phyloP scores from a whole-genome alignment of 2,329 filamentous ascomycete species.

The Venturia carpophila region DNA sequence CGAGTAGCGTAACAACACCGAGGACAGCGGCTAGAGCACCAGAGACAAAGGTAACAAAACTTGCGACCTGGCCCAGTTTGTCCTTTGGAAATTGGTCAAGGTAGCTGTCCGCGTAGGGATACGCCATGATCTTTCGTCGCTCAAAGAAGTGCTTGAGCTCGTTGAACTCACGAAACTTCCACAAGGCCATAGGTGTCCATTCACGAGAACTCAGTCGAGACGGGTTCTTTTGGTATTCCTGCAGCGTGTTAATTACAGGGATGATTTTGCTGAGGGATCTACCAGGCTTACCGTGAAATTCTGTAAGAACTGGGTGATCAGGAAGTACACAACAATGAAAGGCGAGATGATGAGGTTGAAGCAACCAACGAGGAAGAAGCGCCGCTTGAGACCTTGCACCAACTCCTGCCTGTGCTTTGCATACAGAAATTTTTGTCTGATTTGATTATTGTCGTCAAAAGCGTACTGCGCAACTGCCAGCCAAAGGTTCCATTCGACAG shows the following conservation, averaged over 20 bases:
- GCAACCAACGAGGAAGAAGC: conserved; percentile 75
- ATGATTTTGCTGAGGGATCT: neutral
- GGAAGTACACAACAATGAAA: conserved; percentile 75
- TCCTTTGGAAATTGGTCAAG: conserved; percentile 95
- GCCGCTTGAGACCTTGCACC: conserved; percentile 66
- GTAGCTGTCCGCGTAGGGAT: conserved; percentile 85
- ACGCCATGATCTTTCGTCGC: conserved; percentile 85
- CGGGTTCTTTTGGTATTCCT: conserved; percentile 94
- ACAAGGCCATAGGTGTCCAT: conserved; percentile 89
- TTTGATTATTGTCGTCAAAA: conserved; percentile 81
- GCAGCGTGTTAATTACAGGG: conserved; percentile 16
- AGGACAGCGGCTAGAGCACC: conserved; percentile 82
- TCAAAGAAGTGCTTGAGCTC: conserved; percentile 89
- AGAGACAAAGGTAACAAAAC: conserved; percentile 79
- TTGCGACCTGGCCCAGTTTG: conserved; percentile 77
- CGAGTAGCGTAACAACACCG: conserved; percentile 73
- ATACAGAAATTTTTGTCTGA: conserved; percentile 78
- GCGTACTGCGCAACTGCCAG: conserved; percentile 89
- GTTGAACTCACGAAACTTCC: conserved; percentile 99
- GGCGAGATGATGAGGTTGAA: conserved; percentile 83
- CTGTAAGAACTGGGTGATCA: conserved; percentile 86
- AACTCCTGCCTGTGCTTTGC: conserved; percentile 71
- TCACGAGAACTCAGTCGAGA: conserved; percentile 77
- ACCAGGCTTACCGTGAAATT: conserved; percentile 70
- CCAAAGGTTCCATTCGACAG: conserved; percentile 85